Evolutionary conservation across 2,329 filamentous ascomycete species (phyloP).

Genomic region (Stagonosporopsis cucurbitacearum): DNA sequence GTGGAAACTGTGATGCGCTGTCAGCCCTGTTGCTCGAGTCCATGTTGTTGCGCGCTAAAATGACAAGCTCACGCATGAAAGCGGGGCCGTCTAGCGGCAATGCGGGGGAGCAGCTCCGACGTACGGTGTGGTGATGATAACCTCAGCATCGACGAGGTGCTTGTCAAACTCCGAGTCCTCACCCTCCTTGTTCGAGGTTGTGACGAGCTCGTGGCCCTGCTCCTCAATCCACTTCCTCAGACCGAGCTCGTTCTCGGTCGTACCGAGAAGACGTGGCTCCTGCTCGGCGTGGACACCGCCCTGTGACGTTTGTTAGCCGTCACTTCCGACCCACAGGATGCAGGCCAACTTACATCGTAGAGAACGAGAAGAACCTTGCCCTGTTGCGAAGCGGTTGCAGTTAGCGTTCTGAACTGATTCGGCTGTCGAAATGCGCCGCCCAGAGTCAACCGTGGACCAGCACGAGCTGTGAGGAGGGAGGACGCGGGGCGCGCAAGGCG

Average conservation of each 20-base stretch:
- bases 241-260: slow-evolving; percentile 97
- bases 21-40: slow-evolving; percentile 10
- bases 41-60: slow-evolving; percentile 6
- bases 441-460: slow-evolving; percentile 49
- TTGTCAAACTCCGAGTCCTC: slow-evolving; percentile 92
- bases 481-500: slow-evolving; percentile 64
- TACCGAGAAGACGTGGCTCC: slow-evolving; percentile 87
- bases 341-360: slow-evolving; percentile 74
- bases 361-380: slow-evolving; percentile 94
- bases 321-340: slow-evolving; percentile 14
- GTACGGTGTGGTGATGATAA: slow-evolving; percentile 99
- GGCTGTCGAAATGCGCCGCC: slow-evolving; percentile 55
- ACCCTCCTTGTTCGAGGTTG: slow-evolving; percentile 97
- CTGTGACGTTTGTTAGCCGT: slow-evolving; percentile 49
- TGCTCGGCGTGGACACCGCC: slow-evolving; percentile 85
- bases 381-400: slow-evolving; percentile 72
- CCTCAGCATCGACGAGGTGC: slow-evolving; percentile 93
- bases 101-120: slow-evolving; percentile 45
- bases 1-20: slow-evolving; percentile 75
- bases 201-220: slow-evolving; percentile 93
- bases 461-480: slow-evolving; percentile 57
- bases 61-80: slow-evolving; percentile 23
- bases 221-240: slow-evolving; percentile 97
- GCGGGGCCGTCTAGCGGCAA: slow-evolving; percentile 37
- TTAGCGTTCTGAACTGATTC: slow-evolving; percentile 66